A percentile compares a stretch with the other conserved stretches of the same genome.
phyloP scores from a whole-genome alignment of 768 basidiomycete genomes.

The Kondoa malvinella region DNA sequence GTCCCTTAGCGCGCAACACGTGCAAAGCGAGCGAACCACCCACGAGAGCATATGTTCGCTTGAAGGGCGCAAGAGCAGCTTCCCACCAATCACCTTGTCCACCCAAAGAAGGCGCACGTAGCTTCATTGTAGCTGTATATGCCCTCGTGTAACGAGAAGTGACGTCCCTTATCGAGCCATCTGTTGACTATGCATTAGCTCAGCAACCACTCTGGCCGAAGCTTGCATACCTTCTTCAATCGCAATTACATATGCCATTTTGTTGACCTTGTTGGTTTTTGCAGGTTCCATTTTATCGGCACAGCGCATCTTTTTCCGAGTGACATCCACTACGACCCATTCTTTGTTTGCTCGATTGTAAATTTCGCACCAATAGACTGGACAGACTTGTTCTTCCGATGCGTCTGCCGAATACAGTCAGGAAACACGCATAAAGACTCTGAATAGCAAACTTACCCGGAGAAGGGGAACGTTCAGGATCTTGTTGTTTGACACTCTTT shows the following conservation, averaged over 20 bases:
- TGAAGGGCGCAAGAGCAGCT: constrained; percentile 44
- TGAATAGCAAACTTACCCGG: neutral
- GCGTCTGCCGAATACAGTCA: constrained; percentile 14
- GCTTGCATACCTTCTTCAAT: constrained; percentile 73
- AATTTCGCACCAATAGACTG: constrained; percentile 95
- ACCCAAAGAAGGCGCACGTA: constrained; percentile 35
- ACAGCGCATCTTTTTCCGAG: constrained; percentile 65
- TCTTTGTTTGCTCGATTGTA: constrained; percentile 78
- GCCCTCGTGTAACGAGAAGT: constrained; percentile 73
- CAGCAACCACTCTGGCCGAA: too few relatives aligned
- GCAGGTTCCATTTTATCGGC: constrained; percentile 45
- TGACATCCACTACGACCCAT: constrained; percentile 86
- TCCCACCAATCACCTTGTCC: constrained; percentile 70
- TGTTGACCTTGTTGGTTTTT: constrained; percentile 32
- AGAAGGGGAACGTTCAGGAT: constrained; percentile 3
- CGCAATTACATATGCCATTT: constrained; percentile 83
- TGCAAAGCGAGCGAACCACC: constrained; percentile 23
- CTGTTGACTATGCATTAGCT: constrained; percentile 36
- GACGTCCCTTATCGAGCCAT: constrained; percentile 77
- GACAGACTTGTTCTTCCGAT: constrained; percentile 23
- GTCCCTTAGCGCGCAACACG: neutral
- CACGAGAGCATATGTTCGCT: constrained; percentile 68
- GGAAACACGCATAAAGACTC: neutral
- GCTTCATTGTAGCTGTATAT: constrained; percentile 45
- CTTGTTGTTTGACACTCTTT: constrained; percentile 18